These are phyloP conservation scores for Brasilioporus rufonigricans DNA, from an alignment of 768 basidiomycete genomes.

Conservation along the genomic window DNA sequence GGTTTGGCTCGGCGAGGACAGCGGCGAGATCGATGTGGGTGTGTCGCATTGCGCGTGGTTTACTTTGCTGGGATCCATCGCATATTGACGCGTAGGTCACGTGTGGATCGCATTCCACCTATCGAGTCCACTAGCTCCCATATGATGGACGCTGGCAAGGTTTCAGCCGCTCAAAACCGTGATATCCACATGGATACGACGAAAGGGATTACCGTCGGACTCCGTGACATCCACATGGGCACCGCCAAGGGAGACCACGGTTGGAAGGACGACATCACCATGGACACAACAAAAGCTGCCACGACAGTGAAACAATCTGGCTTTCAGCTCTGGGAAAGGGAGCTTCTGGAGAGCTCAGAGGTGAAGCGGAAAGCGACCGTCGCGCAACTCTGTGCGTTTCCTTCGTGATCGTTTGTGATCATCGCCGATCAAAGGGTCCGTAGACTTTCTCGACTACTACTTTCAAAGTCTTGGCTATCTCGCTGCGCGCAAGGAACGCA, in stretches of 20 bases:
- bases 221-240: slow-evolving; percentile 58
- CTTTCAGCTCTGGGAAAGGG: slow-evolving; percentile 79
- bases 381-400: slow-evolving; percentile 84
- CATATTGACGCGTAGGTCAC: slow-evolving; percentile 20
- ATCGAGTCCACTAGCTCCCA: neutral
- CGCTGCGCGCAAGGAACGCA: slow-evolving; percentile 79
- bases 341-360: slow-evolving; percentile 80
- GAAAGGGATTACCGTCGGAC: slow-evolving; percentile 50
- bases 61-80: neutral
- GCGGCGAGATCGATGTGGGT: slow-evolving; percentile 61
- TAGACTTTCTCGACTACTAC: slow-evolving; percentile 98
- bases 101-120: slow-evolving; percentile 12
- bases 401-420: slow-evolving; percentile 7
- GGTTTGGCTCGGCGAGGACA: slow-evolving; percentile 51
- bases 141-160: slow-evolving; percentile 15
- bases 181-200: slow-evolving; percentile 84
- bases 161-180: slow-evolving; percentile 31
- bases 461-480: slow-evolving; percentile 94
- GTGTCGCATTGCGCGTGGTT: slow-evolving; percentile 23
- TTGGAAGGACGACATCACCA: slow-evolving; percentile 54
- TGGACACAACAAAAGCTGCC: slow-evolving; percentile 46
- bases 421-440: slow-evolving; percentile 8
- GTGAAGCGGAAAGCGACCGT: slow-evolving; percentile 95
- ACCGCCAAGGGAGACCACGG: slow-evolving; percentile 55
- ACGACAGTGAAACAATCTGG: slow-evolving; percentile 52